Percentiles rank a stretch among this genome's conserved stretches.
Evolutionary conservation across 495 filamentous ascomycete species (phyloP).

Genomic region (Talaromyces borbonicus): DNA sequence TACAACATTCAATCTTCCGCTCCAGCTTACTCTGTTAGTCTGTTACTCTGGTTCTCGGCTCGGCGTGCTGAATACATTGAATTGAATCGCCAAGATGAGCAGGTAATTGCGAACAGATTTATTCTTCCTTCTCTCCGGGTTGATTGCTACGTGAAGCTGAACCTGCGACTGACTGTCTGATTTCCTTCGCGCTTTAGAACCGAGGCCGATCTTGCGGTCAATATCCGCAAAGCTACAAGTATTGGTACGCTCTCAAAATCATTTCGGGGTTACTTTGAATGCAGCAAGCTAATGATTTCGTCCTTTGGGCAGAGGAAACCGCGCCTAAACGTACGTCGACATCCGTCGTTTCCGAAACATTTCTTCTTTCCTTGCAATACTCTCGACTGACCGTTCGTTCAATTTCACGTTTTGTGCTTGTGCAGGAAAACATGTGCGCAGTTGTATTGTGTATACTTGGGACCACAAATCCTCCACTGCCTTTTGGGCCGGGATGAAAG

Average conservation of each 20-base stretch:
- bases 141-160: not conserved
- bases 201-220: slow-evolving; percentile 86
- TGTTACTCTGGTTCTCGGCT: not conserved
- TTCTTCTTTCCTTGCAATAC: no score
- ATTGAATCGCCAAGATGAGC: slow-evolving; percentile 27
- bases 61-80: not conserved
- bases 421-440: slow-evolving; percentile 87
- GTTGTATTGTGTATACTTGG: slow-evolving; percentile 98
- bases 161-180: slow-evolving; percentile 12
- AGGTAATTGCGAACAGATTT: no score
- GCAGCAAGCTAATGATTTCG: slow-evolving; percentile 10
- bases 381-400: no score
- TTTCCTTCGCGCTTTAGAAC: slow-evolving; percentile 43
- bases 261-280: no score
- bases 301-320: slow-evolving; percentile 58
- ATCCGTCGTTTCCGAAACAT: no score
- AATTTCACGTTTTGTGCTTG: no score
- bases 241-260: slow-evolving; percentile 43
- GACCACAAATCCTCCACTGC: slow-evolving; percentile 94
- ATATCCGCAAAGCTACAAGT: slow-evolving; percentile 94
- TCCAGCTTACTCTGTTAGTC: no score
- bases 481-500: slow-evolving; percentile 99
- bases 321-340: slow-evolving; percentile 74
- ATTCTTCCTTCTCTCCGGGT: not conserved
- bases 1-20: no score